Conservation (phyloP, 176 grass and related monocot genomes). For the Eremochloa ophiuroides region DNA sequence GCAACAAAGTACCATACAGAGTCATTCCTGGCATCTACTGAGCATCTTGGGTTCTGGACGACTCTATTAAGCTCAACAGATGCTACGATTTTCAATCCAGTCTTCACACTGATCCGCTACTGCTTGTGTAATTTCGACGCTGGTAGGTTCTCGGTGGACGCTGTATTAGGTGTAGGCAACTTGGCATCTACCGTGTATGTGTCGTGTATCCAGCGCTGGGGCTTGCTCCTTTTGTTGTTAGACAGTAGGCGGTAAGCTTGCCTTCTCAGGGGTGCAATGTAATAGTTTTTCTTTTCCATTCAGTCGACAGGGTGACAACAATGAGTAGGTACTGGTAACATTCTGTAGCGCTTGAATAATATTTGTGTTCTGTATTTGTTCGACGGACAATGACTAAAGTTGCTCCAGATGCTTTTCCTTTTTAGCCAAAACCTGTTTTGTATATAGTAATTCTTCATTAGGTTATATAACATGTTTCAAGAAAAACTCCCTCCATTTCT, state of each 20-base stretch:
- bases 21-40: constrained; percentile 92
- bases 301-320: background rate
- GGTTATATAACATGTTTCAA: no score
- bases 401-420: no score
- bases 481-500: no score
- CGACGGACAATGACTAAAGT: no score
- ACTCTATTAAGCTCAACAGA: background rate
- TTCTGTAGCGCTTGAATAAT: background rate
- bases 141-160: background rate
- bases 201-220: background rate
- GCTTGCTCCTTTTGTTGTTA: background rate
- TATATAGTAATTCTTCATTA: no score
- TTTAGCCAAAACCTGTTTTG: no score
- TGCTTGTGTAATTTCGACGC: background rate
- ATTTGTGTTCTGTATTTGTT: background rate
- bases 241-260: background rate
- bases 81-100: background rate
- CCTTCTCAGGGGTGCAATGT: background rate
- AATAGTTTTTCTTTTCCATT: background rate
- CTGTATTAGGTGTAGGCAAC: constrained; percentile 3
- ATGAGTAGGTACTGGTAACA: background rate
- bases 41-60: constrained; percentile 8
- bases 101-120: background rate
- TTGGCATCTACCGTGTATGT: background rate
- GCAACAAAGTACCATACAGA: constrained; percentile 76